Percentiles rank a stretch among this genome's conserved stretches.
phyloP scores from a whole-genome alignment of 768 basidiomycete species.

The Auriscalpium orientale region DNA sequence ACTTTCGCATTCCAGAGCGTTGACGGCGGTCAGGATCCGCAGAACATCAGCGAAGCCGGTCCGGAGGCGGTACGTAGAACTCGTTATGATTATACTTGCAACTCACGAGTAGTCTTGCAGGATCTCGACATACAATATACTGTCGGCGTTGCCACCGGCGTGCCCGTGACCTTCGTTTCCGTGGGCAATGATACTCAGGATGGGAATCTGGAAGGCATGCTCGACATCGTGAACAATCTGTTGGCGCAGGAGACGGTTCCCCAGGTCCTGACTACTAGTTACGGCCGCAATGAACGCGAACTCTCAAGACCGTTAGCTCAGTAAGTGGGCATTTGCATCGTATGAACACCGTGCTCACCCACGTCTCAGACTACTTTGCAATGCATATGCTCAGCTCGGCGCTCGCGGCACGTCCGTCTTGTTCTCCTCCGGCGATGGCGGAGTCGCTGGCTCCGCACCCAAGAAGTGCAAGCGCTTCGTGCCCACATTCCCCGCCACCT shows the following conservation, averaged over 20 bases:
- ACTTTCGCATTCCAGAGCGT: no score
- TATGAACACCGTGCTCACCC: neutral
- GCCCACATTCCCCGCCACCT: no score
- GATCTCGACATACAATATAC: no score
- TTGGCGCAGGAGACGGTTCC: conserved; percentile 5
- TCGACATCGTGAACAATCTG: conserved; percentile 10
- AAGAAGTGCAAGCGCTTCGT: conserved; percentile 3
- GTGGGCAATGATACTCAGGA: conserved; percentile 17
- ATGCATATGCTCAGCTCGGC: conserved; percentile 28
- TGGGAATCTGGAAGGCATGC: conserved; percentile 2
- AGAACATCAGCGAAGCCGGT: no score
- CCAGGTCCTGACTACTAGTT: conserved; percentile 16
- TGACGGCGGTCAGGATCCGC: no score
- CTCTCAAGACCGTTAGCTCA: neutral
- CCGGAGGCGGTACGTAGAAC: neutral
- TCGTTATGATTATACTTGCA: no score
- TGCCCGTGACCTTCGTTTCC: conserved; percentile 19
- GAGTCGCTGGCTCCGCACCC: conserved; percentile 11
- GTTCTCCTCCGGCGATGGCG: conserved; percentile 16
- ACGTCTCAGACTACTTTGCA: conserved; percentile 23
- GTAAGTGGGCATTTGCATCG: neutral
- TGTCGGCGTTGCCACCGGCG: conserved; percentile 23
- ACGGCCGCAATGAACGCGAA: conserved; percentile 13
- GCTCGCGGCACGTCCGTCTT: no score
- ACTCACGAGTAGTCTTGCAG: conserved; percentile 18